A percentile compares a stretch with the other conserved stretches of the same genome.
Evolutionary conservation across 148 eudicot genomes (phyloP).

Genomic region (Vaccinium corymbosum): DNA sequence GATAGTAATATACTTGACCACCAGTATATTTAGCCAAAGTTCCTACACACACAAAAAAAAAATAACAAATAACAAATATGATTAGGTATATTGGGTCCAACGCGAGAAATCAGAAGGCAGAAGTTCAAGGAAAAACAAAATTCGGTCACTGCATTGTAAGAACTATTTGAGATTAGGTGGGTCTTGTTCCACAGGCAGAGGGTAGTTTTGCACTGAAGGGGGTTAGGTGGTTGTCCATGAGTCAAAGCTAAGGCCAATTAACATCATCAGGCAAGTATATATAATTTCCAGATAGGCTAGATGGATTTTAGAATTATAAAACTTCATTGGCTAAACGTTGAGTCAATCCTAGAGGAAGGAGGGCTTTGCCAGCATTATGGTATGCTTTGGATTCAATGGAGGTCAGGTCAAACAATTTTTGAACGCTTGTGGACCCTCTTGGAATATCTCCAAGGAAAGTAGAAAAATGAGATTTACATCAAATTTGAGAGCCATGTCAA

Average conservation of each 20-base stretch:
- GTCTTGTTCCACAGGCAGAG: not conserved
- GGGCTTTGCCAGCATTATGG: not conserved
- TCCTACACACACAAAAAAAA: constrained; percentile 35
- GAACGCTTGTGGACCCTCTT: not conserved
- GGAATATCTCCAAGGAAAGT: not conserved
- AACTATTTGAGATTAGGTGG: not conserved
- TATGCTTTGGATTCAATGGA: not conserved
- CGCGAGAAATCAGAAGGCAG: not conserved
- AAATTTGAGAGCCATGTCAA: not conserved
- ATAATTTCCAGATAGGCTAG: not conserved
- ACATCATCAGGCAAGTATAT: not conserved
- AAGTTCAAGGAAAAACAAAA: not conserved
- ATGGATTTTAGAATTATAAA: not conserved
- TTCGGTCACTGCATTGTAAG: not conserved
- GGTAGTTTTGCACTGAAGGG: not conserved
- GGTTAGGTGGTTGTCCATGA: not conserved
- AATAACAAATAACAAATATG: not conserved
- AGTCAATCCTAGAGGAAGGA: not conserved
- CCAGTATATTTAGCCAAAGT: constrained; percentile 95
- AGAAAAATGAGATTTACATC: not conserved
- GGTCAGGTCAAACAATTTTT: not conserved
- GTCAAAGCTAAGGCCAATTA: not conserved
- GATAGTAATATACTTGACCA: constrained; percentile 88
- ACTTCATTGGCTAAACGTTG: not conserved
- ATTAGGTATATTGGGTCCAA: not conserved